Percentiles rank a stretch among this genome's conserved stretches.
phyloP scores from a whole-genome alignment of 202 grass and related monocot genomes.

The Digitaria exilis region DNA sequence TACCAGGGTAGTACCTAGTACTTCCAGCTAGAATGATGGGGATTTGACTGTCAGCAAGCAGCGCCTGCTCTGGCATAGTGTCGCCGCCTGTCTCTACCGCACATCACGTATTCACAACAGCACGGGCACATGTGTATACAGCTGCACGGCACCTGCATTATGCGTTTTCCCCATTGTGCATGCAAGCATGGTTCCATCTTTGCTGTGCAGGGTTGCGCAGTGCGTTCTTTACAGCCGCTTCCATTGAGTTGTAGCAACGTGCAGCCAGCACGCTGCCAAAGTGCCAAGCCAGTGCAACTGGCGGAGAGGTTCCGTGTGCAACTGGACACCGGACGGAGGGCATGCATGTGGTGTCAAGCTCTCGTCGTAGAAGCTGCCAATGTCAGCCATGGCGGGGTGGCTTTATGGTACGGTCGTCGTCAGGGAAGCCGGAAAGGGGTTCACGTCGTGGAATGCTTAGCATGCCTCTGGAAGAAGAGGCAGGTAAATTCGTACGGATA shows the following conservation, averaged over 20 bases:
- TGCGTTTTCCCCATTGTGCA: too few relatives aligned
- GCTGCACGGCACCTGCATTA: too few relatives aligned
- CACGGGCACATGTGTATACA: too few relatives aligned
- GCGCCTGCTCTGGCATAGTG: not conserved
- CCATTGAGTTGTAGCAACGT: too few relatives aligned
- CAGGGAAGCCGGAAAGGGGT: not conserved
- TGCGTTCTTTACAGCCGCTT: too few relatives aligned
- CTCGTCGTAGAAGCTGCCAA: not conserved
- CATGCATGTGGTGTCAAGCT: not conserved
- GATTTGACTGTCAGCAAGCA: not conserved
- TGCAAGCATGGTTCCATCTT: too few relatives aligned
- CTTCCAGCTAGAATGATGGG: not conserved
- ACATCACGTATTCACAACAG: not conserved
- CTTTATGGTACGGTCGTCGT: not conserved
- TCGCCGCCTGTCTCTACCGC: not conserved
- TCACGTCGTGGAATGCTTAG: not conserved
- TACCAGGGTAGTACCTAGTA: not conserved
- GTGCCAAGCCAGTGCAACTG: too few relatives aligned
- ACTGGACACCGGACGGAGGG: not conserved
- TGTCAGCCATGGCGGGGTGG: not conserved
- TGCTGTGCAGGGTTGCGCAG: too few relatives aligned
- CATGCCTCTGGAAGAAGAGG: constrained; percentile 31
- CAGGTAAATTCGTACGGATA: not conserved
- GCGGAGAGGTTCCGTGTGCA: too few relatives aligned
- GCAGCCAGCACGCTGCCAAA: too few relatives aligned